phyloP scores from a whole-genome alignment of 495 filamentous ascomycete genomes.

The Evernia prunastri region DNA sequence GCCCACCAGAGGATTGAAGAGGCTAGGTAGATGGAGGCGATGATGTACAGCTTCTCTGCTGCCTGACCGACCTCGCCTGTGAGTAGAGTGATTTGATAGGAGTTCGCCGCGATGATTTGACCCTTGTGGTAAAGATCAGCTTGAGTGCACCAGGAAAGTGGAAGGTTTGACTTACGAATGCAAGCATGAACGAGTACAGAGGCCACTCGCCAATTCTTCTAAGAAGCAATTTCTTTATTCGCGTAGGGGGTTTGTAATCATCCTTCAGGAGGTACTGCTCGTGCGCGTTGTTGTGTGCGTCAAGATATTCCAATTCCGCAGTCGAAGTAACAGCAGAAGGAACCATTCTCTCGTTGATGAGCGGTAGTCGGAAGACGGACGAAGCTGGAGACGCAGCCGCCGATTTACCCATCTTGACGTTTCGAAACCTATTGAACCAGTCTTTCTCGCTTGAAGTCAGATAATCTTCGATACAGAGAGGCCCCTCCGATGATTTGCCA shows the following conservation, averaged over 20 bases:
- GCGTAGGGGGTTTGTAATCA: conserved; percentile 60
- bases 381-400: conserved; percentile 35
- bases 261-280: conserved; percentile 57
- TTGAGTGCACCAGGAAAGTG: background rate
- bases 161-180: conserved; percentile 36
- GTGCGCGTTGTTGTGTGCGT: conserved; percentile 18
- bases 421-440: conserved; percentile 53
- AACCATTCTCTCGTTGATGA: conserved; percentile 9
- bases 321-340: conserved; percentile 8
- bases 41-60: conserved; percentile 55
- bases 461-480: conserved; percentile 58
- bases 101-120: conserved; percentile 61
- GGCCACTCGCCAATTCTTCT: conserved; percentile 58
- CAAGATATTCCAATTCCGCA: conserved; percentile 7
- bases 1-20: conserved; percentile 59
- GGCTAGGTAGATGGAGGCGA: conserved; percentile 55
- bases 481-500: conserved; percentile 45
- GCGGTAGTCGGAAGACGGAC: conserved; percentile 33
- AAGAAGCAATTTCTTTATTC: conserved; percentile 50
- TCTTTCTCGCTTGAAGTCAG: conserved; percentile 57
- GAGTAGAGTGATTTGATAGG: conserved; percentile 62
- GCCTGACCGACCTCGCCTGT: conserved; percentile 54
- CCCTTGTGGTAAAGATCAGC: conserved; percentile 29
- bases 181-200: conserved; percentile 62
- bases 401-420: conserved; percentile 43